These are phyloP conservation scores for Pleurotus ostreatus DNA, from an alignment of 768 basidiomycete species.

Conservation along the genomic window DNA sequence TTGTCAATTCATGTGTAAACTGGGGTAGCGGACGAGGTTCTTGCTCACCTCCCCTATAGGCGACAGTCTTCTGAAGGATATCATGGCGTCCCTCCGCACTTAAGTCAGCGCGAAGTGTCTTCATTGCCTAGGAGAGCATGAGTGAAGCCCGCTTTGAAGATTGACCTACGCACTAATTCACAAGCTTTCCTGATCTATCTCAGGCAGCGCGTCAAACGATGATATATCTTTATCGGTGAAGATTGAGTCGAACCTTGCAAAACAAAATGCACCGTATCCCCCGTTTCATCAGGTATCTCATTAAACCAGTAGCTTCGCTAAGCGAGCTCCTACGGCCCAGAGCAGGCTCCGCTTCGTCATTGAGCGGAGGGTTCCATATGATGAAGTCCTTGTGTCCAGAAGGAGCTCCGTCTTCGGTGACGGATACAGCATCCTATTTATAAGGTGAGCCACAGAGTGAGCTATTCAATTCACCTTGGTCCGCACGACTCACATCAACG, in stretches of 20 bases:
- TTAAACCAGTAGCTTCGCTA: slow-evolving; percentile 64
- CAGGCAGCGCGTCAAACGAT: too few species aligned
- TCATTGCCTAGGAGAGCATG: slow-evolving; percentile 59
- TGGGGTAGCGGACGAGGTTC: background rate
- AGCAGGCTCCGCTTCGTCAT: slow-evolving; percentile 49
- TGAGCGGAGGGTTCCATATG: slow-evolving; percentile 67
- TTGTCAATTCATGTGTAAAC: background rate
- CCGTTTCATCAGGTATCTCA: slow-evolving; percentile 78
- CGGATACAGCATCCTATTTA: slow-evolving; percentile 52
- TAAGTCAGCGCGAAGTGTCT: slow-evolving; percentile 64
- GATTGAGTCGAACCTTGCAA: slow-evolving; percentile 55
- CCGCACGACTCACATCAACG: slow-evolving; percentile 32
- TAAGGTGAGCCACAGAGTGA: background rate
- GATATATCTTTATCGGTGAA: background rate
- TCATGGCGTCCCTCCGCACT: slow-evolving; percentile 74
- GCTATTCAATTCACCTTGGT: background rate
- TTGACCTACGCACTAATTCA: slow-evolving; percentile 51
- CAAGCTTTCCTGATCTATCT: slow-evolving; percentile 73
- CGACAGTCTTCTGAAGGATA: slow-evolving; percentile 69
- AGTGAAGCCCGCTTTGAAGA: too few species aligned
- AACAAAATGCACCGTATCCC: slow-evolving; percentile 86
- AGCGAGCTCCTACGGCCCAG: slow-evolving; percentile 57
- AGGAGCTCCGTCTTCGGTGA: slow-evolving; percentile 81
- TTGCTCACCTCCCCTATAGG: slow-evolving; percentile 75
- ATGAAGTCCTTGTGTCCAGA: slow-evolving; percentile 77